phyloP scores from a whole-genome alignment of 306 rosid species.

The Pueraria montana region DNA sequence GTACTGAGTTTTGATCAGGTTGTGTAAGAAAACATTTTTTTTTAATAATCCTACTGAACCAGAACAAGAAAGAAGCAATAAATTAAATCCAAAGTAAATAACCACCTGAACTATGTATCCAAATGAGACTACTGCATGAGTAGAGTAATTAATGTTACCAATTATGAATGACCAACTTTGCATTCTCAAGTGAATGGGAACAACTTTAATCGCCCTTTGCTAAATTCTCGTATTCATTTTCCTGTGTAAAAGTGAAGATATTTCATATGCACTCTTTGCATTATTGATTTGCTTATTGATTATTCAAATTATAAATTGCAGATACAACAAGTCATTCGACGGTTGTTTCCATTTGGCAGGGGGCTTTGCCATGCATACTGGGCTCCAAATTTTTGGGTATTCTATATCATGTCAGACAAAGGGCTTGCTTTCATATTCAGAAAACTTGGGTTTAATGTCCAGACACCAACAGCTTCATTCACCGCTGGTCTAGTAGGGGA shows the following conservation, averaged over 20 bases:
- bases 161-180: slow-evolving; percentile 9
- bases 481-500: slow-evolving; percentile 91
- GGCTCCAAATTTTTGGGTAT: slow-evolving; percentile 98
- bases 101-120: slow-evolving; percentile 3
- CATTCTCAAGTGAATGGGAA: slow-evolving; percentile 11
- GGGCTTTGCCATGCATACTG: slow-evolving; percentile 97
- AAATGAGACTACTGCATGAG: not conserved
- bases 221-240: slow-evolving; percentile 13
- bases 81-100: not conserved
- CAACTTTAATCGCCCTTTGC: not conserved
- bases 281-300: slow-evolving; percentile 38
- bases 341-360: slow-evolving; percentile 97
- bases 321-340: slow-evolving; percentile 75
- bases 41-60: not conserved
- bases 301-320: slow-evolving; percentile 60
- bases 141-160: slow-evolving; percentile 15
- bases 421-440: slow-evolving; percentile 75
- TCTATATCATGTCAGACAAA: slow-evolving; percentile 89
- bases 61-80: slow-evolving; percentile 14
- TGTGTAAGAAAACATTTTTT: not conserved
- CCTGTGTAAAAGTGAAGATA: slow-evolving; percentile 14
- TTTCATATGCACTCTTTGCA: slow-evolving; percentile 27
- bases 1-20: slow-evolving; percentile 3
- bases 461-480: slow-evolving; percentile 78
- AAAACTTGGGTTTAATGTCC: slow-evolving; percentile 71